Evolutionary conservation across 805 yeast species (phyloP).

Genomic region (Pichia phayaonensis): DNA sequence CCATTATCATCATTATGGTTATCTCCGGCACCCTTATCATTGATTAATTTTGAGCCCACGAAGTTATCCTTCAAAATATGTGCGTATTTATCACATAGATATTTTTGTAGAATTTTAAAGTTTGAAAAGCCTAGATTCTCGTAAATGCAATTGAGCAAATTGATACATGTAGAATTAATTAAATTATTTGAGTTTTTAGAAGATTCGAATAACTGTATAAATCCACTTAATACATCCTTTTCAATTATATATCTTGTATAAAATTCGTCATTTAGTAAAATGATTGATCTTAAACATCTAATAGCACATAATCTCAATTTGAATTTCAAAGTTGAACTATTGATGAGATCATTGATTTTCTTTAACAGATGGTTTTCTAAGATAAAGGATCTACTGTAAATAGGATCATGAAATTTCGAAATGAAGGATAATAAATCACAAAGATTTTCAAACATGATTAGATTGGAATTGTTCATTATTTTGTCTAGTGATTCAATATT

Average conservation of each 20-base stretch:
- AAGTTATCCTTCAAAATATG: not conserved
- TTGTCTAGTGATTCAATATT: not conserved
- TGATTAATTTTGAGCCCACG: constrained; percentile 10
- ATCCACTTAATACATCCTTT: constrained; percentile 41
- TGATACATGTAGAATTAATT: constrained; percentile 68
- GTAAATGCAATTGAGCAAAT: constrained; percentile 32
- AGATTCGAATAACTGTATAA: constrained; percentile 42
- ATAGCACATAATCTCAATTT: constrained; percentile 61
- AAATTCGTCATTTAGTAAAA: constrained; percentile 54
- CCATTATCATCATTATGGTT: not conserved
- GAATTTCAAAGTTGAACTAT: constrained; percentile 22
- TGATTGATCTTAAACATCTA: constrained; percentile 56
- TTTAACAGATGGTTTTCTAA: constrained; percentile 49
- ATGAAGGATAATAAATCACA: constrained; percentile 70
- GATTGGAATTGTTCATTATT: not conserved
- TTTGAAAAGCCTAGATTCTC: constrained; percentile 17
- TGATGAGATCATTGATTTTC: constrained; percentile 48
- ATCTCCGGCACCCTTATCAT: too few species aligned
- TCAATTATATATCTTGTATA: constrained; percentile 52
- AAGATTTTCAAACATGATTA: constrained; percentile 28
- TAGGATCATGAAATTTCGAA: constrained; percentile 52
- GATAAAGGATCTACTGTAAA: constrained; percentile 54
- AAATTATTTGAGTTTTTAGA: constrained; percentile 50
- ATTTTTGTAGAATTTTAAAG: constrained; percentile 15
- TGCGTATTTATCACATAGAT: constrained; percentile 16